Conservation (phyloP, 2,329 filamentous ascomycete genomes). For the Nectriaceae sp. region DNA sequence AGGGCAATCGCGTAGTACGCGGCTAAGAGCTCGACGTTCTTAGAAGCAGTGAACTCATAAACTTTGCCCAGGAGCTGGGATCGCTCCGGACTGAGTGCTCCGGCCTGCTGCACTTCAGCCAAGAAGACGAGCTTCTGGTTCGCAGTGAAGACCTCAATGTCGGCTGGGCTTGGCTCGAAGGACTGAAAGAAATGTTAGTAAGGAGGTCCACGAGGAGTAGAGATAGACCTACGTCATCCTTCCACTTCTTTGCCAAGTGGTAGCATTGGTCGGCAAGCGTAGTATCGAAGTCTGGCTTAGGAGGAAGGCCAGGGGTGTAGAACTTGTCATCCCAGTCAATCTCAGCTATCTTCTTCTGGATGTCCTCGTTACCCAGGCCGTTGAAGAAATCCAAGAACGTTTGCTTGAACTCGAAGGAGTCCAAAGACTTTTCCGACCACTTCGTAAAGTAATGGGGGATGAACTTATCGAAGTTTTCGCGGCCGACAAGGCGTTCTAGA, state of each 20-base stretch:
- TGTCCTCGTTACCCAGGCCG: conserved; percentile 60
- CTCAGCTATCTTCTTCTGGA: conserved; percentile 64
- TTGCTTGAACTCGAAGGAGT: conserved; percentile 91
- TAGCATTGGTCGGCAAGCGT: conserved; percentile 85
- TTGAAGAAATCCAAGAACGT: conserved; percentile 86
- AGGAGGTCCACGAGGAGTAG: not conserved
- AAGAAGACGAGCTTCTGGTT: conserved; percentile 94
- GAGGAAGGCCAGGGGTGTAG: conserved; percentile 84
- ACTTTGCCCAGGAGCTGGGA: conserved; percentile 71
- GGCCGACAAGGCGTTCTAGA: conserved; percentile 82
- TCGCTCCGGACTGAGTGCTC: conserved; percentile 63
- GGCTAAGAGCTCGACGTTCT: conserved; percentile 84
- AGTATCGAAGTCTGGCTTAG: conserved; percentile 90
- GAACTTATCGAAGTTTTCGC: conserved; percentile 89
- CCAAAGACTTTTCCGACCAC: conserved; percentile 83
- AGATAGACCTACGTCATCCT: conserved; percentile 50
- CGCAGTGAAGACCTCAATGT: conserved; percentile 74
- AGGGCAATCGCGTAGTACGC: conserved; percentile 82
- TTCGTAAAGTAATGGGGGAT: conserved; percentile 92
- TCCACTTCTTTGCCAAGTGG: conserved; percentile 79
- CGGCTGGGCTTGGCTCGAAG: conserved; percentile 65
- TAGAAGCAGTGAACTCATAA: conserved; percentile 73
- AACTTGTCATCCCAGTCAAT: conserved; percentile 93
- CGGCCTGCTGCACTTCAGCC: conserved; percentile 68
- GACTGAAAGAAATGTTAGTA: conserved; percentile 40